phyloP scores from a whole-genome alignment of 1,284 basidiomycete species.

The Kwoniella shivajii region DNA sequence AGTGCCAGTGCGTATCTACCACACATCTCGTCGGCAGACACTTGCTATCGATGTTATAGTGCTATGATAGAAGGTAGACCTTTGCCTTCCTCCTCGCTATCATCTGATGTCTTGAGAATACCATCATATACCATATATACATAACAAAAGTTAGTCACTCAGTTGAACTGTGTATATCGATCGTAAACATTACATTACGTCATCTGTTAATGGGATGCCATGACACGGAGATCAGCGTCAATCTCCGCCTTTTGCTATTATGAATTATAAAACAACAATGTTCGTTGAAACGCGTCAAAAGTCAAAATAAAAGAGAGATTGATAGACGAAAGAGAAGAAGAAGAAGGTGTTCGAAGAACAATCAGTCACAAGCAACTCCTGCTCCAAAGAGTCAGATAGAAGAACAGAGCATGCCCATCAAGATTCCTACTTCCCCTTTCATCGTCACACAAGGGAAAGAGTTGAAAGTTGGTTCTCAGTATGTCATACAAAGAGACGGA shows the following conservation, averaged over 20 bases:
- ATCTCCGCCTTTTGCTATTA: background rate
- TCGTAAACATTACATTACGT: no score
- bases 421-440: background rate
- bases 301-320: background rate
- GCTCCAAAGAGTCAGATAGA: no score
- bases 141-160: background rate
- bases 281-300: background rate
- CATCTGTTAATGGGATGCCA: background rate
- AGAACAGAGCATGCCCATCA: conserved; percentile 6
- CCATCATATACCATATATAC: no score
- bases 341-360: no score
- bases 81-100: no score
- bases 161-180: no score
- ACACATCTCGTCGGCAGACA: conserved; percentile 30
- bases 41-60: background rate
- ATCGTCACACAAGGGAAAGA: background rate
- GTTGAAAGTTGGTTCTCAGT: conserved; percentile 8
- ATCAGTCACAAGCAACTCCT: no score
- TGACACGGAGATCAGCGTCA: background rate
- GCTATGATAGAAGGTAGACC: background rate
- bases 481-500: conserved; percentile 7
- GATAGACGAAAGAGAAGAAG: background rate
- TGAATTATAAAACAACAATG: background rate
- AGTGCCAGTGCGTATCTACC: conserved; percentile 46
- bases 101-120: no score